Evolutionary conservation across 148 eudicot genomes (phyloP).

Genomic region (Camellia lanceoleosa): DNA sequence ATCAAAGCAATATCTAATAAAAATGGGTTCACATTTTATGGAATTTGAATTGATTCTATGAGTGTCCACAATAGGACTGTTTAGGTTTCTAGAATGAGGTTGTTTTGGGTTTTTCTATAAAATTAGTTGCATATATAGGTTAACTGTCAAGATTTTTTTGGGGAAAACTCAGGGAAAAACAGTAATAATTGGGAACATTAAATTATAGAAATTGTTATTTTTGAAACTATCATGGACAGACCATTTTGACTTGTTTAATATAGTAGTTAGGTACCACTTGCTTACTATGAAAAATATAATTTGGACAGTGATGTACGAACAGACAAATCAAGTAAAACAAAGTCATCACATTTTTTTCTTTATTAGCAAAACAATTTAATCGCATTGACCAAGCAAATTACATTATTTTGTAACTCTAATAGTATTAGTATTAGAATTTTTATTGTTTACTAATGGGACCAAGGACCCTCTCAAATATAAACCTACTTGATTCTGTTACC

Average conservation of each 20-base stretch:
- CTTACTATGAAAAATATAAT: not conserved
- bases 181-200: not conserved
- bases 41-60: no score
- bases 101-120: no score
- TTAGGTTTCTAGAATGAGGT: not conserved
- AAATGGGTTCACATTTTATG: no score
- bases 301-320: not conserved
- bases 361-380: no score
- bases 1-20: no score
- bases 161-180: not conserved
- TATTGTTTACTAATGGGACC: not conserved
- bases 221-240: not conserved
- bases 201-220: not conserved
- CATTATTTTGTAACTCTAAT: not conserved
- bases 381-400: not conserved
- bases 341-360: not conserved
- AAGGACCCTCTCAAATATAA: not conserved
- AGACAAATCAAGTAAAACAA: not conserved
- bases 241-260: not conserved
- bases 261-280: slow-evolving; percentile 3
- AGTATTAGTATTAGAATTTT: not conserved
- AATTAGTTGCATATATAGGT: no score
- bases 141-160: not conserved
- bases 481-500: not conserved
- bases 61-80: no score